Percentiles rank a stretch among this genome's conserved stretches.
These are phyloP conservation scores for Artemisia annua DNA, from an alignment of 129 eudicot genomes.

Conservation along the genomic window DNA sequence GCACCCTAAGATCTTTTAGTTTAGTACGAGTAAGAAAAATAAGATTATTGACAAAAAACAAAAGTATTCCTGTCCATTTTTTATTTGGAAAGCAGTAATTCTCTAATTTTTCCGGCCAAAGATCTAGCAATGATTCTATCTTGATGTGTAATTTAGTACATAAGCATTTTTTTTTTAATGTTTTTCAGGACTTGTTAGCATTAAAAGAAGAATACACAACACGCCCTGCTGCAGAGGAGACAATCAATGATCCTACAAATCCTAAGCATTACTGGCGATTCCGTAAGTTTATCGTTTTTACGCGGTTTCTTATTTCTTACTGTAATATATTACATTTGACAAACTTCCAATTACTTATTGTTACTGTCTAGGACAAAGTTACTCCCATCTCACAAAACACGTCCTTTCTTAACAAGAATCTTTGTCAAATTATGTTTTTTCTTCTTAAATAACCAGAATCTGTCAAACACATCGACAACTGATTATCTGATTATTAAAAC, in stretches of 20 bases:
- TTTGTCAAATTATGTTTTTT: background rate
- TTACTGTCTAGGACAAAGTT: background rate
- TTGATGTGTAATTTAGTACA: background rate
- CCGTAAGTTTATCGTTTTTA: slow-evolving; percentile 49
- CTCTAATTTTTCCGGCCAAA: background rate
- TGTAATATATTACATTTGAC: background rate
- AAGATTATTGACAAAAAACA: too few relatives aligned
- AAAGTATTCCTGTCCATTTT: too few relatives aligned
- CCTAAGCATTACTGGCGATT: slow-evolving; percentile 99
- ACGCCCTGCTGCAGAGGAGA: slow-evolving; percentile 92
- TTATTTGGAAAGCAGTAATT: background rate
- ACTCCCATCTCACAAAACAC: background rate
- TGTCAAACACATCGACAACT: too few relatives aligned
- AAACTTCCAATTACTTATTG: background rate
- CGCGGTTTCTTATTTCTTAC: background rate
- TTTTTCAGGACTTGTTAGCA: slow-evolving; percentile 82
- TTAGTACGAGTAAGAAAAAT: too few relatives aligned
- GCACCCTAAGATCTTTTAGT: too few relatives aligned
- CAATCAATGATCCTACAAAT: slow-evolving; percentile 96
- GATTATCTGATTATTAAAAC: too few relatives aligned
- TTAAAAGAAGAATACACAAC: slow-evolving; percentile 81
- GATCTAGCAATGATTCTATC: background rate
- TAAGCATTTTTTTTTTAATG: background rate
- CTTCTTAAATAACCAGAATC: background rate
- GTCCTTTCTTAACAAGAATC: background rate